Evolutionary conservation across 2,329 filamentous ascomycete species (phyloP), one percentile per base, ranked within the genome.

Genomic region (Epichloe festucae): DNA sequence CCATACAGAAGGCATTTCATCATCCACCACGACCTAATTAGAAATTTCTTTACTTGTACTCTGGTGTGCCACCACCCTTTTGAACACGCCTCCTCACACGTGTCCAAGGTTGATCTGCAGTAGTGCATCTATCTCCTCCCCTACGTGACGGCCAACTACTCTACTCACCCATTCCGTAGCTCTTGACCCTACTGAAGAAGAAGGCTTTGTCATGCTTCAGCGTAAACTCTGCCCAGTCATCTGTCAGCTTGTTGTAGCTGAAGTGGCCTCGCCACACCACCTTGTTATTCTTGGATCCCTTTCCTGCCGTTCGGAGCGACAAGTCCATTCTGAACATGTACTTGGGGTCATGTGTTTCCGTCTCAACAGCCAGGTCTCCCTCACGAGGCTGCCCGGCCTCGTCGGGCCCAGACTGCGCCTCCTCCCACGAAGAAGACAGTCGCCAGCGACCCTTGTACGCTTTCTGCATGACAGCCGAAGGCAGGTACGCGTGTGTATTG

Each of bases 241-340:
- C 89, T 7, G 89, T 95, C 61, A 95, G 67, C 58, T 79, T 78
- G 64, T 97, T 95, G 64, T 94, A 91, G 70, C 84, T 91, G 80
- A 88, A 95, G 64, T 90, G 96, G 1, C 86, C 85, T 60, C 85
- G 85, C 91, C 93, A 98, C 0, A 74, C 71, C 48, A 98, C 69
- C 68, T 94, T 95, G 55, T 91, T 96, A 62, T 94, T 95, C 63
- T 82, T 81, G 0, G 82, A 73, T 0, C 75, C 77, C 56, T 75
- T 78, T 12, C 79, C 77, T 0, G 83, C 79, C 56, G 75, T 82
- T 1, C 80, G 79, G 34, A 97, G 65, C 5, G 78, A 74, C 34
- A 98, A 67, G 53, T 91, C 83, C 79, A 97, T 84, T 45, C 84
- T 79, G 65, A 93, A 95, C 55, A 84, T 79, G 67, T 97, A 97